Base-by-base conservation (phyloP, 2,329 filamentous ascomycete species). In the Neonectria hederae region DNA sequence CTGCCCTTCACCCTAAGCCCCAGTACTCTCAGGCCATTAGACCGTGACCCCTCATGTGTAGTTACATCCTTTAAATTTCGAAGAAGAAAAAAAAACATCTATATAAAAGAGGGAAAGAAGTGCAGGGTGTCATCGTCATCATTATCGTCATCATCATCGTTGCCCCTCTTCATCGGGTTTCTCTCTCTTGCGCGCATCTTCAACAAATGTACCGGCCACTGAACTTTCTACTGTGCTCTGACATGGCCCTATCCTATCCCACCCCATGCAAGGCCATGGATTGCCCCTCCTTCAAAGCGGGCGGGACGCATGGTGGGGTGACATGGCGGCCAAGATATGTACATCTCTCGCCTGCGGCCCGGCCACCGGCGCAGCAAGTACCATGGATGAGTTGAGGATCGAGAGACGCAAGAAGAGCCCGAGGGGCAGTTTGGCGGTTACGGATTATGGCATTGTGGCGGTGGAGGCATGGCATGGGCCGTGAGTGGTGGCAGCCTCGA, bases 221-320 rank as follows among this genome's bases (percentile, higher is more conserved):
- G 35, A 9, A 32, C 48, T 30, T 13, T 19, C 48, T 32, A 10
- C 48, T 32, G 28, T 51, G 48, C 28, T 51, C n/a, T 51, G 48
- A 51, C 48, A 51, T 32, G 48, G 48, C 26, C 48, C 28, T 45
- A 56, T 59, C 32, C 28, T 14, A 30, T 32, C 61, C 43, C 49
- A 48, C 55, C 61, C 43, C 49, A 49, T 59, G 46, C 42, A 46
- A 46, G 48, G 48, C 55, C 32, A 63, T 51, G 49, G 61, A 63
- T 59, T 63, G 61, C 61, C 61, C 61, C 61, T 63, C 61, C 55
- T 59, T 51, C 40, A 46, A 28, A 54, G 54, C 59, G 60, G 54
- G 60, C 49, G 60, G 54, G 54, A 53, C n/a, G 17, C 21, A 28
- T 63, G 54, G 54, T 63, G 60, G 54, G 60, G 60, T 63, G 60